Evolutionary conservation across 306 rosid genomes (phyloP).

Genomic region (Sophora flavescens): DNA sequence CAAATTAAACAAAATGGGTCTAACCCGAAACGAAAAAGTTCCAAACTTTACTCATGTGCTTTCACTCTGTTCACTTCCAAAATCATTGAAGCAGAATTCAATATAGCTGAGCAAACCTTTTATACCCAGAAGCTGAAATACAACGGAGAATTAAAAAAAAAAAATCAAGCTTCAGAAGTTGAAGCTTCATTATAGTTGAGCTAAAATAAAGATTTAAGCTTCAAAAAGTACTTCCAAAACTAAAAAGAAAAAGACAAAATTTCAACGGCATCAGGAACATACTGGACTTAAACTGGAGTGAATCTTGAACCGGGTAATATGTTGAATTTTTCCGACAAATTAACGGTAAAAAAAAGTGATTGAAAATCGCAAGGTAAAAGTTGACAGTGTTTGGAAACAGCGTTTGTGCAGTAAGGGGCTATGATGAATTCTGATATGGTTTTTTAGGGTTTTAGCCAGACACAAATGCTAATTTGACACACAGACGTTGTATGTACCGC

Average conservation of each 20-base stretch:
- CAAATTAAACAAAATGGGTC: background rate
- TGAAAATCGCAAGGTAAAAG: constrained; percentile 43
- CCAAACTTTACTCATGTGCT: constrained; percentile 6
- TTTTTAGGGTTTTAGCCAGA: constrained; percentile 47
- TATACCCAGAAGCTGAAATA: constrained; percentile 27
- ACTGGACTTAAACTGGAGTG: background rate
- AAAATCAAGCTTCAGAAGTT: constrained; percentile 20
- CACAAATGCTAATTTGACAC: too few species aligned
- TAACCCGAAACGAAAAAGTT: background rate
- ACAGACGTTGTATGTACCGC: too few species aligned
- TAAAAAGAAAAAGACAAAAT: background rate
- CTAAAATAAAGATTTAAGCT: too few species aligned
- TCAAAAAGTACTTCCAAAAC: background rate
- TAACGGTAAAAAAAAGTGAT: background rate
- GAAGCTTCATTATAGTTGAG: background rate
- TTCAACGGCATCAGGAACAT: background rate
- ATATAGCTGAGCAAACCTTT: constrained; percentile 13
- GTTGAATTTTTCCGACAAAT: background rate
- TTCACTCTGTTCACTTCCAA: constrained; percentile 3
- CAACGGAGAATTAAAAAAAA: background rate
- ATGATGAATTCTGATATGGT: background rate
- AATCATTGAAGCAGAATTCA: background rate
- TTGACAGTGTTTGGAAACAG: background rate
- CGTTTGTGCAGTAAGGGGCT: background rate
- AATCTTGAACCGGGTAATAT: background rate